A percentile compares a stretch with the other conserved stretches of the same genome.
Evolutionary conservation across 306 rosid species (phyloP).

Genomic region (Mimosa pudica): DNA sequence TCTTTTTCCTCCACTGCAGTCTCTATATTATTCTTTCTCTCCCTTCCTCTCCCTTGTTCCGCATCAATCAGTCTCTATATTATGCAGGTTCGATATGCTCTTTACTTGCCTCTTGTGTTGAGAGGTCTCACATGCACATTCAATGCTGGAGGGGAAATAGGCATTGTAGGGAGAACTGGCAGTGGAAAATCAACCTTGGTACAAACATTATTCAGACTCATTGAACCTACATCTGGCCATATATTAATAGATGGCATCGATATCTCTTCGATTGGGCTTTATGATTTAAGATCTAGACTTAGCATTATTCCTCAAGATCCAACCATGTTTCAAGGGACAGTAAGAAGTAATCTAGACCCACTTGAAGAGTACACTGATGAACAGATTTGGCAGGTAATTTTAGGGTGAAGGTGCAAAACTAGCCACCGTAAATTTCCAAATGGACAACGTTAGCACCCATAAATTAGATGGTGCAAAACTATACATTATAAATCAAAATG

Average conservation of each 20-base stretch:
- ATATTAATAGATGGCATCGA: constrained; percentile 40
- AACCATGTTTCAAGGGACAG: background rate
- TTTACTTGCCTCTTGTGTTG: constrained; percentile 9
- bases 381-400: background rate
- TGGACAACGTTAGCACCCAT: too few species aligned
- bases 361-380: background rate
- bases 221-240: constrained; percentile 50
- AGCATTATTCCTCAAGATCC: constrained; percentile 4
- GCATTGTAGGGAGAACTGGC: constrained; percentile 52
- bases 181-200: constrained; percentile 63
- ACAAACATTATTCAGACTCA: constrained; percentile 52
- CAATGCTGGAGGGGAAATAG: background rate
- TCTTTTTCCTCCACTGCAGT: too few species aligned
- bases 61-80: background rate
- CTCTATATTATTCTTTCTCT: too few species aligned
- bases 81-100: constrained; percentile 39
- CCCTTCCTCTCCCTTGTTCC: background rate
- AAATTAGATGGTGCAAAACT: too few species aligned
- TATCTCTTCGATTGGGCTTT: background rate
- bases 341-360: background rate
- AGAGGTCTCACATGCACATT: background rate
- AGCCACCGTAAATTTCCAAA: too few species aligned
- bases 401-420: too few species aligned
- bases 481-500: too few species aligned
- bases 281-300: constrained; percentile 4